phyloP scores from a whole-genome alignment of 2,329 filamentous ascomycete species.

The Cladophialophora chaetospira region DNA sequence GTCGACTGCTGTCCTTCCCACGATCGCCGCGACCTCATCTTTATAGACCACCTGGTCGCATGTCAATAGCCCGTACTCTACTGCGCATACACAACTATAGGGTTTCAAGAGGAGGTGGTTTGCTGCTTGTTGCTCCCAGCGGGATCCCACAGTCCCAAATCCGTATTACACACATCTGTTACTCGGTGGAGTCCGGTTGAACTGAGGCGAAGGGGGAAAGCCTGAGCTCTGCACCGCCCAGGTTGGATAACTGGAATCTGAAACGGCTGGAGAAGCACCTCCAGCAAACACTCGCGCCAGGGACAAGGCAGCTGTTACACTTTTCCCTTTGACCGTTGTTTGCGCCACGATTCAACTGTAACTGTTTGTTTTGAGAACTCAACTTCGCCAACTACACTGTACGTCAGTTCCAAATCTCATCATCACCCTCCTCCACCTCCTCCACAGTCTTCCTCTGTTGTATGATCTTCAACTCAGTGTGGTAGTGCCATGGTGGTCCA shows the following conservation, averaged over 20 bases:
- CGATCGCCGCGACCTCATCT: slow-evolving; percentile 1
- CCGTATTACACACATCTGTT: slow-evolving; percentile 15
- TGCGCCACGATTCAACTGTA: slow-evolving; percentile 7
- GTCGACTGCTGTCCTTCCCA: not conserved
- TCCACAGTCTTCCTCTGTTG: not conserved
- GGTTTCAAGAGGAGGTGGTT: slow-evolving; percentile 12
- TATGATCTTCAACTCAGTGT: not conserved
- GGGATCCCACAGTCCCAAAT: slow-evolving; percentile 8
- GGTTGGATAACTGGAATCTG: slow-evolving; percentile 29
- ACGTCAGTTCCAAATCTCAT: slow-evolving; percentile 18
- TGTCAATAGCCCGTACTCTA: slow-evolving; percentile 1
- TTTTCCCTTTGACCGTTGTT: slow-evolving; percentile 5
- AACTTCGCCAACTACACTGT: slow-evolving; percentile 10
- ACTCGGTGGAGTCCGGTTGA: slow-evolving; percentile 22
- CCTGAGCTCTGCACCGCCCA: slow-evolving; percentile 28
- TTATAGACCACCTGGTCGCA: slow-evolving; percentile 9
- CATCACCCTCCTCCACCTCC: not conserved
- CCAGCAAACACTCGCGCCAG: slow-evolving; percentile 8
- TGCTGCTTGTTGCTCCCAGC: slow-evolving; percentile 1
- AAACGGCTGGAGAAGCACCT: slow-evolving; percentile 24
- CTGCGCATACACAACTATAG: not conserved
- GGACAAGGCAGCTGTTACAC: slow-evolving; percentile 20
- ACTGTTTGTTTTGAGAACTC: slow-evolving; percentile 27
- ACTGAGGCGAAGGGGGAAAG: slow-evolving; percentile 7
- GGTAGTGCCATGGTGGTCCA: slow-evolving; percentile 12